A percentile compares a stretch with the other conserved stretches of the same genome.
Evolutionary conservation across 768 basidiomycete genomes (phyloP).

Genomic region (Lyophyllum decastes): DNA sequence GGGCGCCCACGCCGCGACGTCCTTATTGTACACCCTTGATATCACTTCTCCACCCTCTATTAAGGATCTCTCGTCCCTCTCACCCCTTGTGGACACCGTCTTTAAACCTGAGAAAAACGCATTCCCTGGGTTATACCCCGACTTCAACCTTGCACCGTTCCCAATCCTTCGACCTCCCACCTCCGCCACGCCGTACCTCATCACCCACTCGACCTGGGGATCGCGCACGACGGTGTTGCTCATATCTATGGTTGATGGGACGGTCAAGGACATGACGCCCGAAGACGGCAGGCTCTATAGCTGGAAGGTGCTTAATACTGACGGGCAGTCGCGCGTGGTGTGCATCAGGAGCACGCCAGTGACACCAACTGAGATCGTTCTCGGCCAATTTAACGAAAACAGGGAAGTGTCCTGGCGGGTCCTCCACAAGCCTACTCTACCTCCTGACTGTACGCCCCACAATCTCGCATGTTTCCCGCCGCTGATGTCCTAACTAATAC

Average conservation of each 20-base stretch:
- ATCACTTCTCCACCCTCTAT: slow-evolving; percentile 23
- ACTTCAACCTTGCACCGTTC: slow-evolving; percentile 42
- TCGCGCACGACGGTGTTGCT: slow-evolving; percentile 53
- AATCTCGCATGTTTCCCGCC: neutral
- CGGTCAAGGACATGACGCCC: slow-evolving; percentile 45
- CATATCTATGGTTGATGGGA: slow-evolving; percentile 42
- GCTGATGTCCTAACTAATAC: neutral
- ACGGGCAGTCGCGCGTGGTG: slow-evolving; percentile 42
- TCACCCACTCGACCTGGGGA: slow-evolving; percentile 55
- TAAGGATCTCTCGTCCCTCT: slow-evolving; percentile 5
- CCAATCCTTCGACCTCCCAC: slow-evolving; percentile 36
- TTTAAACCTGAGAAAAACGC: slow-evolving; percentile 34
- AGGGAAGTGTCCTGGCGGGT: slow-evolving; percentile 35
- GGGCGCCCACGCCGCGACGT: slow-evolving; percentile 61
- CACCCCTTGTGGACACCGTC: slow-evolving; percentile 42
- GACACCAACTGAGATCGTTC: slow-evolving; percentile 48
- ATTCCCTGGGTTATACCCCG: slow-evolving; percentile 68
- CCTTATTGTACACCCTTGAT: slow-evolving; percentile 47
- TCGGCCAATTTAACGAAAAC: slow-evolving; percentile 37
- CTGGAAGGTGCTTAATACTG: slow-evolving; percentile 56
- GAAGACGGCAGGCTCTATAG: slow-evolving; percentile 38
- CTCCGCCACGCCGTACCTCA: slow-evolving; percentile 27
- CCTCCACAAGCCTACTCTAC: slow-evolving; percentile 43
- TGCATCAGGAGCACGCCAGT: slow-evolving; percentile 51
- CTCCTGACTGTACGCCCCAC: slow-evolving; percentile 38